Evolutionary conservation across 2,329 filamentous ascomycete species (phyloP).

Genomic region (Fonsecaea pugnacius): DNA sequence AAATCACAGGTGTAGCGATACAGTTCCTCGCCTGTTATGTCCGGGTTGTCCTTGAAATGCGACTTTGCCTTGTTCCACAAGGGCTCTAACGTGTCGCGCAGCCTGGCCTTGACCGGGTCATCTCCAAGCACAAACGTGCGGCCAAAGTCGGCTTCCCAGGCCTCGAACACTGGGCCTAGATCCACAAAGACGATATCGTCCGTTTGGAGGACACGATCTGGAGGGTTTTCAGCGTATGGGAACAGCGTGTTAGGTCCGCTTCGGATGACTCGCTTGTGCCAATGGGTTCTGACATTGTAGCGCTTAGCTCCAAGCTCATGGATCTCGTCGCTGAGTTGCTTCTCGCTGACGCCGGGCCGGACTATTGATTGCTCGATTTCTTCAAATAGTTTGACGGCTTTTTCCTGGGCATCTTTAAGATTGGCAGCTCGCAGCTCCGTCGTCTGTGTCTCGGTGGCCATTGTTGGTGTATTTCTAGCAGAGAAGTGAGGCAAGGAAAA

Average conservation of each 20-base stretch:
- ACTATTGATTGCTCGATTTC: conserved; percentile 54
- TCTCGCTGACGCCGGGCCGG: conserved; percentile 55
- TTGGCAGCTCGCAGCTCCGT: conserved; percentile 16
- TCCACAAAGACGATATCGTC: conserved; percentile 60
- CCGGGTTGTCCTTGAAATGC: conserved; percentile 45
- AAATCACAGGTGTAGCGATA: conserved; percentile 50
- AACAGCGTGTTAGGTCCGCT: conserved; percentile 56
- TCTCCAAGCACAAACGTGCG: conserved; percentile 58
- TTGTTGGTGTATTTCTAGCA: neutral
- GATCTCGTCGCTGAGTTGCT: conserved; percentile 54
- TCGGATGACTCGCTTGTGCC: conserved; percentile 59
- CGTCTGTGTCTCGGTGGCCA: neutral
- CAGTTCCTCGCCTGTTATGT: conserved; percentile 56
- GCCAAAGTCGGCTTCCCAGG: conserved; percentile 60
- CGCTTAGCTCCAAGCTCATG: conserved; percentile 50
- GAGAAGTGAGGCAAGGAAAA: neutral
- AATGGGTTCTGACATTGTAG: conserved; percentile 55
- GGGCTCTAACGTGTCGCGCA: conserved; percentile 55
- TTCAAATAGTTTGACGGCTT: conserved; percentile 53
- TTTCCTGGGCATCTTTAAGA: conserved; percentile 54
- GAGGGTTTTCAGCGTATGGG: conserved; percentile 56
- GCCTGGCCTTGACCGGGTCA: conserved; percentile 51
- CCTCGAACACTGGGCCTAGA: conserved; percentile 58
- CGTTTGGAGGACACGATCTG: conserved; percentile 52
- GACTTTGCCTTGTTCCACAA: conserved; percentile 53